phyloP scores from a whole-genome alignment of 2,329 filamentous ascomycete species.

The Stagonosporopsis cucurbitacearum region DNA sequence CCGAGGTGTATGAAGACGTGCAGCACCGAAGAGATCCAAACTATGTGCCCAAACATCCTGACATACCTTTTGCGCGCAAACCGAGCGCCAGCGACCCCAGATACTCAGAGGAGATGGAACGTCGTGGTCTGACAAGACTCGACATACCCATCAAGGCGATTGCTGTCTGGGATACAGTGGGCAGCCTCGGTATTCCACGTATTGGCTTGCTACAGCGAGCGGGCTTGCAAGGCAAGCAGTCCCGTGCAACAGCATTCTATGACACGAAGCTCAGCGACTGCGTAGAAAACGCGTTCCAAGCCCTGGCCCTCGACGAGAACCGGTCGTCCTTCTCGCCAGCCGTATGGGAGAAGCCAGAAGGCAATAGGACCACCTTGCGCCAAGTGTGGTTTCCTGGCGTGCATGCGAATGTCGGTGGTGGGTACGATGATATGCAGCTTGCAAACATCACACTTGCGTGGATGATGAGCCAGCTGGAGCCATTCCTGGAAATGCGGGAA shows the following conservation, averaged over 20 bases:
- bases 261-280: slow-evolving; percentile 53
- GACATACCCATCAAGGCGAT: slow-evolving; percentile 53
- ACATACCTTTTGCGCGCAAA: slow-evolving; percentile 56
- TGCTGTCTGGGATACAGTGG: slow-evolving; percentile 59
- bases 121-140: slow-evolving; percentile 42
- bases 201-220: slow-evolving; percentile 50
- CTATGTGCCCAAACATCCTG: slow-evolving; percentile 54
- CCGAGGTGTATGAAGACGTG: slow-evolving; percentile 57
- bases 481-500: slow-evolving; percentile 56
- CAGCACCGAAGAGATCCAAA: slow-evolving; percentile 52
- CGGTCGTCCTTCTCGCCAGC: slow-evolving; percentile 59
- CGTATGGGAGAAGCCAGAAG: slow-evolving; percentile 58
- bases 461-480: slow-evolving; percentile 62
- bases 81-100: slow-evolving; percentile 52
- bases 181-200: slow-evolving; percentile 54
- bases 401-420: slow-evolving; percentile 61
- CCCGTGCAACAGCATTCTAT: slow-evolving; percentile 54
- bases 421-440: slow-evolving; percentile 53
- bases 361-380: slow-evolving; percentile 54
- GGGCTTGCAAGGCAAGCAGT: slow-evolving; percentile 45
- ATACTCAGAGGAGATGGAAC: slow-evolving; percentile 53
- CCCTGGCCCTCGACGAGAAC: slow-evolving; percentile 61
- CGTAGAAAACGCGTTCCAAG: slow-evolving; percentile 64
- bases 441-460: slow-evolving; percentile 62
- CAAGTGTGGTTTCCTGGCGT: slow-evolving; percentile 64